Base-by-base conservation (phyloP, 2,329 filamentous ascomycete species). In the Didymella pinodella region DNA sequence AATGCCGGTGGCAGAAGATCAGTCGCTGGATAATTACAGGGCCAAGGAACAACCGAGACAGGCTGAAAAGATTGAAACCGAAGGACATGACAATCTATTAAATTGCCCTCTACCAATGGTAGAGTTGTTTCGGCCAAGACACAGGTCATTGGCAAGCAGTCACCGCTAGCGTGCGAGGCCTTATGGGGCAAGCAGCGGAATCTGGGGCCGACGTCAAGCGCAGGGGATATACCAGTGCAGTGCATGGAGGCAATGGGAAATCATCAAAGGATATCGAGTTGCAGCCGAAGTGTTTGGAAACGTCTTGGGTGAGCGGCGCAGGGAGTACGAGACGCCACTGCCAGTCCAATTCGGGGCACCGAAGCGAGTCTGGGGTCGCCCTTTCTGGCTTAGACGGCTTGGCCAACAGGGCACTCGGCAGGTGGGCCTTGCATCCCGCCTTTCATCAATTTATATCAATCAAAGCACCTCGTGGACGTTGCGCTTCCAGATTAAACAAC, bases 381-480 rank as follows among this genome's bases (percentile, higher is more conserved):
- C 40, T 26, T 25, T 65, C 40, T 20, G 7, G 63, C 65, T 16
- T 62, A 70, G 63, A 20, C 20, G 44, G 18, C 59, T 63, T 62
- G 56, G 61, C 51, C 10, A 36, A 20, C 58, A 58, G 53, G 59
- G 56, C 52, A 45, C 26, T 62, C 71, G 72, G 71, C 69, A 67
- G 59, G 62, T 65, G 48, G 52, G 68, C 67, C 63, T 64, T 69
- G 67, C 61, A 69, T 64, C 67, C 71, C 68, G 69, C 64, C 66
- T 65, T 68, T 68, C 67, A 71, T 69, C 69, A 74, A 77, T 77
- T 57, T 75, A 76, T 60, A 65, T 75, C 72, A 77, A 76, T 75
- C 71, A 75, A 56, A 29, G 28, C 38, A 55, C 52, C 57, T 52
- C 57, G 57, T 60, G 52, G 48, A 52, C 58, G 64, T 66, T 62